phyloP scores from a whole-genome alignment of 1,139 yeast species.

The Yarrowia galli region DNA sequence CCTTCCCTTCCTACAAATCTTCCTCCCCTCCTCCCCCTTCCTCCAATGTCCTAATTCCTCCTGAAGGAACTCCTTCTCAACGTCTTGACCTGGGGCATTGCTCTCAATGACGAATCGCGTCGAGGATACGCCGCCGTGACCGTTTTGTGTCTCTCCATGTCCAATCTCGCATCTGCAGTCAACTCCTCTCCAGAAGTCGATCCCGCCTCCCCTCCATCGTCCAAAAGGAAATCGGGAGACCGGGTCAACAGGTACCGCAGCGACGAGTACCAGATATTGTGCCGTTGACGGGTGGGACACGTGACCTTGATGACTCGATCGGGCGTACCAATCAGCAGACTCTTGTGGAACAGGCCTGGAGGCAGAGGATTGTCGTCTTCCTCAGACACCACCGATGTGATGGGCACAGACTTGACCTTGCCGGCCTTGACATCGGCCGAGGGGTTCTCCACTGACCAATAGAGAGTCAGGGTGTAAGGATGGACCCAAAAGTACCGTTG shows the following conservation, averaged over 20 bases:
- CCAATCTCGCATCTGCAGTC: slow-evolving; percentile 44
- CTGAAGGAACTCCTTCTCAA: slow-evolving; percentile 39
- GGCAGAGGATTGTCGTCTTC: slow-evolving; percentile 89
- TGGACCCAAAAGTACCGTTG: slow-evolving; percentile 96
- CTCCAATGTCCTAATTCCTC: background rate
- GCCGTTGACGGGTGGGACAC: slow-evolving; percentile 86
- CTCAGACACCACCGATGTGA: slow-evolving; percentile 77
- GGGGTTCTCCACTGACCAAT: slow-evolving; percentile 89
- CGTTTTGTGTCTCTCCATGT: slow-evolving; percentile 40
- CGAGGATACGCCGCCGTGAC: slow-evolving; percentile 27
- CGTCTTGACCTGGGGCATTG: slow-evolving; percentile 28
- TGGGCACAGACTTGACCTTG: slow-evolving; percentile 81
- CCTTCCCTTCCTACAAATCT: background rate
- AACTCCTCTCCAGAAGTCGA: slow-evolving; percentile 43
- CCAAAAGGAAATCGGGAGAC: slow-evolving; percentile 65
- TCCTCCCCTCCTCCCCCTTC: background rate
- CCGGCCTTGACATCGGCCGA: slow-evolving; percentile 62
- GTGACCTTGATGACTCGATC: slow-evolving; percentile 77
- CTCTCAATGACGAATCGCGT: background rate
- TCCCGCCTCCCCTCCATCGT: slow-evolving; percentile 53
- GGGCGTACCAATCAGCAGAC: slow-evolving; percentile 77
- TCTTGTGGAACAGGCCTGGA: slow-evolving; percentile 85
- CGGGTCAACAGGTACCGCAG: slow-evolving; percentile 77
- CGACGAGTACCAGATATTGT: slow-evolving; percentile 91
- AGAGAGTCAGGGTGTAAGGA: slow-evolving; percentile 88